Percentiles rank a stretch among this genome's conserved stretches.
phyloP scores from a whole-genome alignment of 2,329 filamentous ascomycete genomes.

The Apiospora arundinis region DNA sequence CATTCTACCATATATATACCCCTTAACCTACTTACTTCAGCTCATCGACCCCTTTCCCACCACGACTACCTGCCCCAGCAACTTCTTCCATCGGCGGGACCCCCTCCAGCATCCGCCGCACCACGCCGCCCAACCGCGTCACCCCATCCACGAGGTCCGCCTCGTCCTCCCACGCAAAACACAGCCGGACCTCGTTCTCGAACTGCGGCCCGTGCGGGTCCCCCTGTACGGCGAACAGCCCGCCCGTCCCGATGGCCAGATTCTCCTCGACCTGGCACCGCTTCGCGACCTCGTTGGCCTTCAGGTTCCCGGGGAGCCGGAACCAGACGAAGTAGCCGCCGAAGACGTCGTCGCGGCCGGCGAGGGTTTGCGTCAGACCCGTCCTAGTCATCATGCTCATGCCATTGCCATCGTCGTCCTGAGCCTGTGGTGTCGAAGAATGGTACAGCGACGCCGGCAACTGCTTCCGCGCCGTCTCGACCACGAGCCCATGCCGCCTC shows the following conservation, averaged over 20 bases:
- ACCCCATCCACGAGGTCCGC: constrained; percentile 71
- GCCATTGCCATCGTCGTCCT: not conserved
- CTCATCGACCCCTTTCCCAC: not conserved
- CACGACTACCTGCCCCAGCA: not conserved
- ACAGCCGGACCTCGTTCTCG: constrained; percentile 66
- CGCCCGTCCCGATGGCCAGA: constrained; percentile 71
- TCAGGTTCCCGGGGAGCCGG: constrained; percentile 56
- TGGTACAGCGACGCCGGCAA: constrained; percentile 70
- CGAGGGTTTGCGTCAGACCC: constrained; percentile 16
- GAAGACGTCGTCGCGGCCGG: constrained; percentile 51
- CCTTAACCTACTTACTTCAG: not conserved
- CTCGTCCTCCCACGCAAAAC: constrained; percentile 76
- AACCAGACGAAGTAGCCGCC: constrained; percentile 92
- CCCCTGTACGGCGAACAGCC: constrained; percentile 71
- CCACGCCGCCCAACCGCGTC: constrained; percentile 61
- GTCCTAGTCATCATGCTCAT: not conserved
- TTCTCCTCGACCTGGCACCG: constrained; percentile 67
- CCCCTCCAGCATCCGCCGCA: constrained; percentile 23
- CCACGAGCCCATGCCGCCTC: constrained; percentile 48
- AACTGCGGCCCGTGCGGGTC: constrained; percentile 63
- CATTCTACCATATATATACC: not conserved
- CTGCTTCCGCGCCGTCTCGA: constrained; percentile 62
- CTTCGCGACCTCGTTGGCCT: constrained; percentile 63
- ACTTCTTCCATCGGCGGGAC: not conserved
- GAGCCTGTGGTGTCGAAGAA: constrained; percentile 19